Evolutionary conservation across 2,329 filamentous ascomycete genomes (phyloP), one percentile per base, ranked within the genome.

Genomic region (Alternaria sp.): DNA sequence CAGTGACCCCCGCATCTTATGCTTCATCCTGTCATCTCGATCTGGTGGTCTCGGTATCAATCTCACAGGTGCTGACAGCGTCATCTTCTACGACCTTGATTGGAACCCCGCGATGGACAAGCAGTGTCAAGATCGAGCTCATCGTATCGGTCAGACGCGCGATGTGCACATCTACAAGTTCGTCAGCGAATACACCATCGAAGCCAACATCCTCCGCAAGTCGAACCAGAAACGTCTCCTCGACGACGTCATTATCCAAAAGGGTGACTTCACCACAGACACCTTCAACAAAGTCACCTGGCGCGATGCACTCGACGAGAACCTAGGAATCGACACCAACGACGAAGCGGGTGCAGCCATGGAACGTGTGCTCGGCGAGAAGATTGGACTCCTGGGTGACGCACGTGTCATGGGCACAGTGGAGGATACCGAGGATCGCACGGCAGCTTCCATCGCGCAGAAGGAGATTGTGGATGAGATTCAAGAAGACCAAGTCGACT

Each of bases 41-140:
- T 97, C 96, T 0, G 96, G 96, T 70, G 96, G 96, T 59, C 85
- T 99, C 1, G 96, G 96, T 61, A 97, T 99, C 83, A 99, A 99
- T 74, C 85, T 99, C 46, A 98, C 95, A 0, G 96, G 96, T 53
- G 96, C 96, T 6, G 96, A 98, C 79, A 97, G 94, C 0, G 96
- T 99, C 73, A 97, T 99, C 70, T 99, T 99, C 80, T 99, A 98
- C 81, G 96, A 99, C 75, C 90, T 98, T 63, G 96, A 99, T 78
- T 99, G 96, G 96, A 99, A 99, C 74, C 96, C 96, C 0, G 96
- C 96, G 55, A 99, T 99, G 96, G 96, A 99, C 83, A 97, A 97
- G 80, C 96, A 99, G 80, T 99, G 96, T 75, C 96, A 99, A 82
- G 96, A 99, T 79, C 89, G 96, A 73, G 96, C 93, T 74, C 96